A percentile compares a stretch with the other conserved stretches of the same genome.
Evolutionary conservation across 805 yeast species (phyloP).

Genomic region (Scheffersomyces stipitis): DNA sequence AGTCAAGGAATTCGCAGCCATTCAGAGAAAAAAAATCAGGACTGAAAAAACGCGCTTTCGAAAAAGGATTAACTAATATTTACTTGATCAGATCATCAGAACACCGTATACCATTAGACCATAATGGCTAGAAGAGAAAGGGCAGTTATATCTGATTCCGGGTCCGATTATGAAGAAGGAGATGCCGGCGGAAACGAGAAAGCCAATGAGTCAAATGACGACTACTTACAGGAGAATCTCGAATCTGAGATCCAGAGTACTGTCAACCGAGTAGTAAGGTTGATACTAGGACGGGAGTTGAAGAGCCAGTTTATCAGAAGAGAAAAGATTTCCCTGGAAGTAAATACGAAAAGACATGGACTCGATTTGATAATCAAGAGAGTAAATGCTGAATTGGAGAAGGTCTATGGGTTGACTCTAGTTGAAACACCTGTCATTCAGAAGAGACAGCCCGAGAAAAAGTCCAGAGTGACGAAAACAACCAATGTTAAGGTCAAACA

Average conservation of each 20-base stretch:
- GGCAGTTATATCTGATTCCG: too few species aligned
- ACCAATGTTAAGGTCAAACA: conserved; percentile 6
- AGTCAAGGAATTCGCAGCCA: too few species aligned
- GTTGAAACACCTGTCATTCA: conserved; percentile 13
- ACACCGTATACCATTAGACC: too few species aligned
- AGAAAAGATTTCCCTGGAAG: conserved; percentile 19
- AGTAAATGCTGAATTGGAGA: conserved; percentile 16
- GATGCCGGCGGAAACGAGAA: background rate
- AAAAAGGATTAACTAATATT: too few species aligned
- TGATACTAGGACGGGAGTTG: conserved; percentile 19
- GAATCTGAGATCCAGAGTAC: conserved; percentile 6
- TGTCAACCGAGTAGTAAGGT: conserved; percentile 12
- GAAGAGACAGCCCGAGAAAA: conserved; percentile 2
- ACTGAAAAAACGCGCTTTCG: too few species aligned
- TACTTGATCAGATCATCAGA: too few species aligned
- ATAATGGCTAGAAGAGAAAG: too few species aligned
- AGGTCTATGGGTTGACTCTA: conserved; percentile 28
- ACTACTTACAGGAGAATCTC: background rate
- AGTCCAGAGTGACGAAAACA: conserved; percentile 2
- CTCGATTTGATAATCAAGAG: conserved; percentile 16
- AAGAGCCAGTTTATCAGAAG: conserved; percentile 22
- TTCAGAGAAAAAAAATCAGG: too few species aligned
- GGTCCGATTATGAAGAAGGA: background rate
- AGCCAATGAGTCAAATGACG: background rate
- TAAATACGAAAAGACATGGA: background rate